A percentile compares a stretch with the other conserved stretches of the same genome.
Conservation (phyloP, 2,329 filamentous ascomycete species). For the Fusarium sp. region DNA sequence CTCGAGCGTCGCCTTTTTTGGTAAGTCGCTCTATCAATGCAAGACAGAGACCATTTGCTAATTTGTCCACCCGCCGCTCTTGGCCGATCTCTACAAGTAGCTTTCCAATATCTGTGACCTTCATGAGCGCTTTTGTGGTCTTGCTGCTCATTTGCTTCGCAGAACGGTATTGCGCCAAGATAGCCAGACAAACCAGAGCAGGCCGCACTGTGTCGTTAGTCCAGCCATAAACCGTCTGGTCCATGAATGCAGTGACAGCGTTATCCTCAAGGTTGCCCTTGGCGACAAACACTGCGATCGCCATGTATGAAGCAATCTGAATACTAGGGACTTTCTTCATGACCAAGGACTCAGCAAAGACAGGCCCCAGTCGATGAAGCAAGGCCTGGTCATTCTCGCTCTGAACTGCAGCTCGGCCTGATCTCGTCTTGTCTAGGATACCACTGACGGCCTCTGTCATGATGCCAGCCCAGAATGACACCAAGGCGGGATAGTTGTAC, state of each 20-base stretch:
- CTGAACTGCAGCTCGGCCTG: slow-evolving; percentile 79
- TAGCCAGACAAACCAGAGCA: slow-evolving; percentile 80
- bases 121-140: slow-evolving; percentile 75
- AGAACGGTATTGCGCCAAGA: slow-evolving; percentile 82
- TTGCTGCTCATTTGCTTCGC: slow-evolving; percentile 74
- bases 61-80: slow-evolving; percentile 73
- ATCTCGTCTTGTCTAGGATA: slow-evolving; percentile 80
- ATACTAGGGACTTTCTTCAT: slow-evolving; percentile 80
- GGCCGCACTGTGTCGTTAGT: slow-evolving; percentile 75
- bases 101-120: slow-evolving; percentile 66
- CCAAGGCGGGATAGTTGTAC: slow-evolving; percentile 78
- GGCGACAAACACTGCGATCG: slow-evolving; percentile 83
- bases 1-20: slow-evolving; percentile 66
- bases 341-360: slow-evolving; percentile 80
- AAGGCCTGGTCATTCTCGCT: slow-evolving; percentile 84
- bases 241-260: slow-evolving; percentile 87
- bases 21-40: slow-evolving; percentile 69
- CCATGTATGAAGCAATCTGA: slow-evolving; percentile 90
- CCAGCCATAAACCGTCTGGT: slow-evolving; percentile 83
- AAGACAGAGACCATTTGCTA: slow-evolving; percentile 76
- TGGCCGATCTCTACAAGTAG: slow-evolving; percentile 69
- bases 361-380: slow-evolving; percentile 69
- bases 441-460: slow-evolving; percentile 85
- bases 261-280: slow-evolving; percentile 83
- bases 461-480: slow-evolving; percentile 92